Evolutionary conservation across 2,329 filamentous ascomycete species (phyloP), one percentile per base, ranked within the genome.

Genomic region (Ceratocystiopsis minuta): DNA sequence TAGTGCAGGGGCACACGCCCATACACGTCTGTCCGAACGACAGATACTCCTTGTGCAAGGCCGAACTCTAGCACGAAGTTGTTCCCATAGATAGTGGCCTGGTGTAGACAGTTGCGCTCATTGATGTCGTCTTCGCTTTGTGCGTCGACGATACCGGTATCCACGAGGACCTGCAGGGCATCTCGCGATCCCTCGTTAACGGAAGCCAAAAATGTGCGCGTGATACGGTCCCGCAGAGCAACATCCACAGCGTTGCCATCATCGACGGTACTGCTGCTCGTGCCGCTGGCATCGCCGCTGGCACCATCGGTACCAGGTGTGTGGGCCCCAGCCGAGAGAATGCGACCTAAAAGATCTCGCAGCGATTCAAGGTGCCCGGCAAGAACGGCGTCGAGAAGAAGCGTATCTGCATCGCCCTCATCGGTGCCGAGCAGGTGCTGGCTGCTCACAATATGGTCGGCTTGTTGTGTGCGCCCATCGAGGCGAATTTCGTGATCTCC

Each of bases 51-150:
- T 37, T 72, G 75, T 2, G 71, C 64, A n/a, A 98, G 64, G 4
- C 81, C 87, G 49, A 80, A 76, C 40, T 73, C 65, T 45, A 96
- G 65, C 28, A 95, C 81, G 50, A 82, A 78, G 11, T 72, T 63
- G 53, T 87, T 87, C 16, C 87, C 87, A 46, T 92, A 93, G 41
- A 96, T 95, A 1, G 87, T 80, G n/a, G 90, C 84, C 60, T 96
- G 90, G 53, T 98, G 90, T 38, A 98, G 67, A 54, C 87, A 94
- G 53, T 95, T 98, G 35, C 90, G 74, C 62, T 95, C 88, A 53
- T 96, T 98, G 58, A 98, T 96, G 53, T 95, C 87, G 56, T 98
- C 90, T 52, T 93, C 85, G 1, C 86, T 90, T 53, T 85, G 78
- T n/a, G 95, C 70, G 57, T 96, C 80, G 32, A 98, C 83, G 18